These are phyloP conservation scores for Endogone sp. DNA, from an alignment of 192 early-diverging fungal genomes.

Conservation along the genomic window DNA sequence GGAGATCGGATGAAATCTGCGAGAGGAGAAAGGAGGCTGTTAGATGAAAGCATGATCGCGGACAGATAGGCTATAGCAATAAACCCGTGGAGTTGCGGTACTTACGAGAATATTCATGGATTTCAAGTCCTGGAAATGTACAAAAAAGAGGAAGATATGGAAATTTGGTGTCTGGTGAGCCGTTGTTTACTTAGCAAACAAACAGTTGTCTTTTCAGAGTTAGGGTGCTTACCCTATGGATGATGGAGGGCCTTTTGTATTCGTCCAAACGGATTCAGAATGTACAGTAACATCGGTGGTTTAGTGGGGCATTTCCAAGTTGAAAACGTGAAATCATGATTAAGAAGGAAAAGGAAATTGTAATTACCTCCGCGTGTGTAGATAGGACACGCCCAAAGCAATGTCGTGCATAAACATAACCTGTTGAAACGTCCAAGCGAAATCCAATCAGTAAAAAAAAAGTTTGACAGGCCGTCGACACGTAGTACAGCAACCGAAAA, in stretches of 20 bases:
- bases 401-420: conserved; percentile 79
- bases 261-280: too few species aligned
- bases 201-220: too few species aligned
- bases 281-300: too few species aligned
- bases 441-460: neutral
- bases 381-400: conserved; percentile 64
- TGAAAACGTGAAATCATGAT: neutral
- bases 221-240: conserved; percentile 51
- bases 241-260: conserved; percentile 55
- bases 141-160: conserved; percentile 4
- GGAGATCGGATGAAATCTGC: conserved; percentile 50
- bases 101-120: conserved; percentile 71
- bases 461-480: too few species aligned
- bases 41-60: neutral
- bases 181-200: too few species aligned
- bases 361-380: conserved; percentile 54
- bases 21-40: neutral
- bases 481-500: conserved; percentile 24
- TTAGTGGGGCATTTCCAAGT: too few species aligned
- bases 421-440: conserved; percentile 5
- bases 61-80: too few species aligned
- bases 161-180: neutral
- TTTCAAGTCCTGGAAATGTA: conserved; percentile 54
- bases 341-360: neutral
- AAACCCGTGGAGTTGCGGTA: too few species aligned